Evolutionary conservation across 345 rosid species (phyloP).

Genomic region (Moricandia moricandioides): DNA sequence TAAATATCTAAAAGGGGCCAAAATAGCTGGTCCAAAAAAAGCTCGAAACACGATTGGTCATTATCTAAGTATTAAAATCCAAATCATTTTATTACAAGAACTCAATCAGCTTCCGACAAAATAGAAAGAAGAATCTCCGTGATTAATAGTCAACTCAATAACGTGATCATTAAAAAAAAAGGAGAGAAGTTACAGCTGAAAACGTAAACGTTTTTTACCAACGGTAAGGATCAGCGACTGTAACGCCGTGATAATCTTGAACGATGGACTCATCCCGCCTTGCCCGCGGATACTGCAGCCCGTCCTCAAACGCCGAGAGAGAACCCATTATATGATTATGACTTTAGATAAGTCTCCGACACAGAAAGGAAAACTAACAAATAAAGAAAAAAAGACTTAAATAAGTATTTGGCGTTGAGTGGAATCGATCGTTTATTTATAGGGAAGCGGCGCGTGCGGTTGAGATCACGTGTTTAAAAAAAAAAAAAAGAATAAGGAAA

Average conservation of each 20-base stretch:
- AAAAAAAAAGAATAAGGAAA: slow-evolving; percentile 9
- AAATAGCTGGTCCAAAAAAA: slow-evolving; percentile 21
- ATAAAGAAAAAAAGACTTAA: not conserved
- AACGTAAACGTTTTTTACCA: slow-evolving; percentile 47
- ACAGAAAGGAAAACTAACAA: not conserved
- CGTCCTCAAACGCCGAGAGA: slow-evolving; percentile 36
- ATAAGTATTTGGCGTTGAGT: not conserved
- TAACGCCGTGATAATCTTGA: slow-evolving; percentile 75
- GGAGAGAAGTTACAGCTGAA: not conserved
- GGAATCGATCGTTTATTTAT: not conserved
- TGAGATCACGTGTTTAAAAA: not conserved
- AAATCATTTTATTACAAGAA: not conserved
- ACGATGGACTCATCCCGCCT: slow-evolving; percentile 73
- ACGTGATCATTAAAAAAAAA: not conserved
- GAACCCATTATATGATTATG: slow-evolving; percentile 53
- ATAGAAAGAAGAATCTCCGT: not conserved
- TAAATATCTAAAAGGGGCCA: slow-evolving; percentile 19
- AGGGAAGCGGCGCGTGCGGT: slow-evolving; percentile 21
- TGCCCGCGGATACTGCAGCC: slow-evolving; percentile 54
- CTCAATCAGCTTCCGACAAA: not conserved
- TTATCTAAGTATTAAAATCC: not conserved
- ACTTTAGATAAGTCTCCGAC: not conserved
- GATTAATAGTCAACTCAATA: slow-evolving; percentile 4
- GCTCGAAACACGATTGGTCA: slow-evolving; percentile 19
- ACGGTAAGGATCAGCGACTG: slow-evolving; percentile 76